Percentiles rank a stretch among this genome's conserved stretches.
These are phyloP conservation scores for Sordaria brevicollis DNA, from an alignment of 495 filamentous ascomycete genomes.

Conservation along the genomic window DNA sequence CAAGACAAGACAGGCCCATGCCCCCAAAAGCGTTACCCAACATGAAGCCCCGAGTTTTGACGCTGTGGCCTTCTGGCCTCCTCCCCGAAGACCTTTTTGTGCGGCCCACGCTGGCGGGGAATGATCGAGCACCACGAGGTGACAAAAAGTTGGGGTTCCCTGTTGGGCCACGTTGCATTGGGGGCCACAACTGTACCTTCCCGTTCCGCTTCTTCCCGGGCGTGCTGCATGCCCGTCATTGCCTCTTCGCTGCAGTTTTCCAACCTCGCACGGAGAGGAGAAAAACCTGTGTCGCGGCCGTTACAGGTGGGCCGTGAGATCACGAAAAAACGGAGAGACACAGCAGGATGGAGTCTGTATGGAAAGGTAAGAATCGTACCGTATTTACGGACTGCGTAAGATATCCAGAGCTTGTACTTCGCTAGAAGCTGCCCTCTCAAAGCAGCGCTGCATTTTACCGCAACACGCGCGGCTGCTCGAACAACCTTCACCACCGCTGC, in stretches of 20 bases:
- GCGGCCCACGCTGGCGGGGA: background rate
- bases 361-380: background rate
- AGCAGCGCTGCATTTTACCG: background rate
- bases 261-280: background rate
- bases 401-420: background rate
- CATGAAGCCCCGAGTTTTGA: background rate
- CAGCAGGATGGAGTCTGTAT: background rate
- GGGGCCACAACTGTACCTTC: slow-evolving; percentile 13
- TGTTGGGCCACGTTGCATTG: slow-evolving; percentile 17
- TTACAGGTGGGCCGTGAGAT: background rate
- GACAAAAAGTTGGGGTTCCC: slow-evolving; percentile 3
- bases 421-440: background rate
- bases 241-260: slow-evolving; percentile 9
- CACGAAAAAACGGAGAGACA: background rate
- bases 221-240: slow-evolving; percentile 16
- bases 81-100: background rate
- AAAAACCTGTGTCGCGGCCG: no score
- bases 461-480: background rate
- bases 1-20: background rate
- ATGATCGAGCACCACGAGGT: background rate
- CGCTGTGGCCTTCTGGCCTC: background rate
- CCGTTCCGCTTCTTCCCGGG: slow-evolving; percentile 17
- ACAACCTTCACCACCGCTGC: background rate
- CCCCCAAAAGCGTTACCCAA: background rate
- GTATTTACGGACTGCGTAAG: background rate